Evolutionary conservation across 2,329 filamentous ascomycete genomes (phyloP), one percentile per base, ranked within the genome.

Genomic region (Hypoxylon sp.): DNA sequence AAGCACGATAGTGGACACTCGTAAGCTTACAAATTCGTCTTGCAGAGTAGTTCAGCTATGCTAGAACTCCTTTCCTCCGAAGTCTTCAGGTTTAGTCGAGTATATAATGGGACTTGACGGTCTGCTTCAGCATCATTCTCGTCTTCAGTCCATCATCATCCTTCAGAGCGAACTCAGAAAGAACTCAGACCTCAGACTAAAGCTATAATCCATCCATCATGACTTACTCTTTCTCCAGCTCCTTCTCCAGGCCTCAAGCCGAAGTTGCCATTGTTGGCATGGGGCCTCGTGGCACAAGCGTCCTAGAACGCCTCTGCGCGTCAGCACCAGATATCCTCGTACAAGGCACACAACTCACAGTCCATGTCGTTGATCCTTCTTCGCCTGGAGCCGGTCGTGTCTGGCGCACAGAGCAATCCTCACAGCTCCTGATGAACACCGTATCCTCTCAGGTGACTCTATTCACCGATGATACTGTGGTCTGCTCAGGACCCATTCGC

Each of bases 371-470:
- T 43, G 59, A 67, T 17, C 67, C 63, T 4, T 66, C 30, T 1
- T n/a, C 67, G 1, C 66, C 66, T 17, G 63, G 66, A 10, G 19
- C 53, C 28, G 63, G 63, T 13, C 17, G 32, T 23, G 59, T 69
- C 21, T 69, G 67, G 68, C 63, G 68, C 38, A 67, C 36, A 41
- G 30, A 51, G 1, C 66, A 71, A 55, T 60, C 66, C 1, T 21
- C 51, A 23, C 25, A 69, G 41, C 63, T 71, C 9, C 30, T 71
- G 51, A 69, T 71, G 63, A 69, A 71, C 48, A 71, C 68, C 3
- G 63, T 63, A 11, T 23, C 68, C 1, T 69, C 63, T 11, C 68
- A 71, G 43, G 58, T 71, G 11, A 69, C 63, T 7, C 51, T 69
- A 3, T 71, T 64, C 55, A 67, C 68, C 2, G 68, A 71, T 49